phyloP scores from a whole-genome alignment of 768 basidiomycete genomes.

The Cubamyces sp. region DNA sequence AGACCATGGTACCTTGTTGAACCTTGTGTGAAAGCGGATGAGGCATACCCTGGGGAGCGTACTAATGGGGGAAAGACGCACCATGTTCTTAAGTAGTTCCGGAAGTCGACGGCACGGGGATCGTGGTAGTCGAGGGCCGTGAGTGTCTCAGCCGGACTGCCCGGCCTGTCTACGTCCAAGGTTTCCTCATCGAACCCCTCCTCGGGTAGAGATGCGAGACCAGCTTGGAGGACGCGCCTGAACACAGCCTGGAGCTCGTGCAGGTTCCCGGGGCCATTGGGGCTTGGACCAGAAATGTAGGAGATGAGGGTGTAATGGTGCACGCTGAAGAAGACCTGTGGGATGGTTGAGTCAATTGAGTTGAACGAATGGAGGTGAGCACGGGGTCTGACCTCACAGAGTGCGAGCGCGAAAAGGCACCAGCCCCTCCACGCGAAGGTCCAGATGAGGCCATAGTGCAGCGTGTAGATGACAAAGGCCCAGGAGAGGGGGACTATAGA shows the following conservation, averaged over 20 bases:
- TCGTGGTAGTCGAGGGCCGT: conserved; percentile 62
- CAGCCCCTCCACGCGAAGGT: conserved; percentile 44
- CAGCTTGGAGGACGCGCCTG: conserved; percentile 64
- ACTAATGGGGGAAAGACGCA: conserved; percentile 22
- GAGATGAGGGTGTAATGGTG: conserved; percentile 59
- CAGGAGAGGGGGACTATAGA: conserved; percentile 65
- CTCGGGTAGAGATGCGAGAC: conserved; percentile 58
- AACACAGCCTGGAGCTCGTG: conserved; percentile 63
- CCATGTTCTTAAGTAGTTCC: conserved; percentile 66
- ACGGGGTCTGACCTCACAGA: conserved; percentile 56
- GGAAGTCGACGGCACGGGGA: conserved; percentile 74
- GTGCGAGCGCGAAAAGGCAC: conserved; percentile 50
- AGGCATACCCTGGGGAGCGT: background rate
- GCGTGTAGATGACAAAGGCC: conserved; percentile 56
- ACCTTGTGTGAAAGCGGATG: conserved; percentile 52
- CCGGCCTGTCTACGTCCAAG: conserved; percentile 51
- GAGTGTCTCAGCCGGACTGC: conserved; percentile 64
- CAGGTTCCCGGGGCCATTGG: conserved; percentile 48
- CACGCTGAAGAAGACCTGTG: conserved; percentile 69
- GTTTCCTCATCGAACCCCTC: conserved; percentile 61
- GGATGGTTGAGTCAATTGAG: background rate
- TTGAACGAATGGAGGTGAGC: background rate
- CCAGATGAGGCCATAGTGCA: conserved; percentile 48
- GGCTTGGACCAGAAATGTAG: conserved; percentile 51
- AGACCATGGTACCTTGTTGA: conserved; percentile 75